Conservation (phyloP, 495 filamentous ascomycete genomes). For the Amphirosellinia nigrospora region DNA sequence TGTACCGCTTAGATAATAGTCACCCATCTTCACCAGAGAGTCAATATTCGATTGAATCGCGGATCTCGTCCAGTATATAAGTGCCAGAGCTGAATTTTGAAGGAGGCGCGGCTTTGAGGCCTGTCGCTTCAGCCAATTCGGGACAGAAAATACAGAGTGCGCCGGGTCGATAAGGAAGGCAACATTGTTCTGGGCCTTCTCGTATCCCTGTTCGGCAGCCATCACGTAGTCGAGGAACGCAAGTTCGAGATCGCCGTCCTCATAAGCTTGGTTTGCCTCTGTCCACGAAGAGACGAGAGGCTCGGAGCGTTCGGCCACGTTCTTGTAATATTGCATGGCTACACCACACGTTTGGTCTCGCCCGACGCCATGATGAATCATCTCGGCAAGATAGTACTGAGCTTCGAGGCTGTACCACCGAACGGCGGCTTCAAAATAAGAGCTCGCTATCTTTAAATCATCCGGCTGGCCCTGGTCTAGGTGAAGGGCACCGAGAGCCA, state of each 20-base stretch:
- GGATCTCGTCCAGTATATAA: constrained; percentile 96
- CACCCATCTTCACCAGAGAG: constrained; percentile 95
- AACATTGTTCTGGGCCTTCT: constrained; percentile 91
- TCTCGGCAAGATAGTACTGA: constrained; percentile 93
- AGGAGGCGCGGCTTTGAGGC: constrained; percentile 58
- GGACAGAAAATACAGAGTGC: constrained; percentile 57
- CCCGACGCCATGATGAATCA: constrained; percentile 81
- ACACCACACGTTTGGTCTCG: constrained; percentile 79
- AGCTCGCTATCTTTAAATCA: constrained; percentile 67
- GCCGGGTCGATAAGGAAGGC: constrained; percentile 88
- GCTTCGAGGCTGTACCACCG: constrained; percentile 89
- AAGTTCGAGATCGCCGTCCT: constrained; percentile 81
- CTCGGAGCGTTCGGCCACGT: constrained; percentile 89
- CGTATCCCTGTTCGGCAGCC: constrained; percentile 96
- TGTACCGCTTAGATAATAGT: constrained; percentile 87
- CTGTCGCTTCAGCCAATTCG: constrained; percentile 43
- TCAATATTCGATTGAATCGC: constrained; percentile 94
- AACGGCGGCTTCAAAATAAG: constrained; percentile 92
- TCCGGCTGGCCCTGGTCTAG: constrained; percentile 84
- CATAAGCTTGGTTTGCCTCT: constrained; percentile 86
- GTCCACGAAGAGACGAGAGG: constrained; percentile 80
- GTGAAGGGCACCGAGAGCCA: constrained; percentile 82
- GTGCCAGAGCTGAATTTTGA: constrained; percentile 74
- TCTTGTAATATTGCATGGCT: constrained; percentile 92
- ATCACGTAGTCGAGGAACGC: constrained; percentile 87